Percentiles rank a stretch among this genome's conserved stretches.
Evolutionary conservation across 192 early-diverging fungal species (phyloP).

Genomic region (Rhizophagus clarus): DNA sequence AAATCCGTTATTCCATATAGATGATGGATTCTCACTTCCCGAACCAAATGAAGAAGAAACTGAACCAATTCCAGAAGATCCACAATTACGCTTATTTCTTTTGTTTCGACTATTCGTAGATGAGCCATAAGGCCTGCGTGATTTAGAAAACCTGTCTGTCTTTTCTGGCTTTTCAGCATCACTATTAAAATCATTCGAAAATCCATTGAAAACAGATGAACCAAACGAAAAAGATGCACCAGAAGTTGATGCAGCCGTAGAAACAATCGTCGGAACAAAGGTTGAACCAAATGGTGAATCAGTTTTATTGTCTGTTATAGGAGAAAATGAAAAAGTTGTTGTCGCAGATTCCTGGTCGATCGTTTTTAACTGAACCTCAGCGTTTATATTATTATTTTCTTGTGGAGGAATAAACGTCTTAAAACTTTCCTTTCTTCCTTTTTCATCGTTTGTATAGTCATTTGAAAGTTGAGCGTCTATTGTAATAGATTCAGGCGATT

Average conservation of each 20-base stretch:
- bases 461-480: neutral
- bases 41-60: neutral
- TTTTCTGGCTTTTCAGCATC: no score
- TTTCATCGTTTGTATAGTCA: neutral
- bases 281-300: neutral
- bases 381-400: neutral
- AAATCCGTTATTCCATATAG: neutral
- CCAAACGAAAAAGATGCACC: neutral
- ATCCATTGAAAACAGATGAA: neutral
- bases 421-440: neutral
- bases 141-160: no score
- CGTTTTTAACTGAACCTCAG: neutral
- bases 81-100: no score
- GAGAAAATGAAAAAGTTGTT: neutral
- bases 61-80: no score
- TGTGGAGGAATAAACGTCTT: neutral
- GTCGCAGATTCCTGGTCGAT: neutral
- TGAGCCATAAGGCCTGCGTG: no score
- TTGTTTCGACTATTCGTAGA: no score
- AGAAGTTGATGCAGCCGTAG: neutral
- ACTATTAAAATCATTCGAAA: neutral
- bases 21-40: neutral
- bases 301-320: neutral
- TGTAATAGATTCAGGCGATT: neutral
- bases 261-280: neutral